These are phyloP conservation scores for Neckera pumila DNA, from an alignment of 225 moss, liverwort and hornwort species.

Conservation along the genomic window DNA sequence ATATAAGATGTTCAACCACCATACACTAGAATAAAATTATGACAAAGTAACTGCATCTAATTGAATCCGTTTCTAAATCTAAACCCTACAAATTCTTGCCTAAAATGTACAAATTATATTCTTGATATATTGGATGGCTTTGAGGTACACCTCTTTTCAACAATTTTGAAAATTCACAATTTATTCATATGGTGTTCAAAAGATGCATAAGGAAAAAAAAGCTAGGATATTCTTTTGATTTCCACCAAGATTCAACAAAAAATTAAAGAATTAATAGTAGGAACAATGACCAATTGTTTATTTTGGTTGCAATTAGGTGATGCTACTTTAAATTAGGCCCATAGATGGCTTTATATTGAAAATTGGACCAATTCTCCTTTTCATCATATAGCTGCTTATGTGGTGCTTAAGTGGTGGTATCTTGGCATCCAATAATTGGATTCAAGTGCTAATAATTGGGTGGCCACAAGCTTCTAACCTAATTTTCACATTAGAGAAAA, in stretches of 20 bases:
- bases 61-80: not conserved
- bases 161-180: not conserved
- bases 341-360: not conserved
- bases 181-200: not conserved
- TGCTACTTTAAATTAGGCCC: not conserved
- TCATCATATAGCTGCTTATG: fast-evolving
- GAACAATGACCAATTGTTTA: not conserved
- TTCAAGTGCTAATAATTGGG: too few relatives aligned
- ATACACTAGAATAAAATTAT: too few relatives aligned
- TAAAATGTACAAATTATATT: not conserved
- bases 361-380: too few relatives aligned
- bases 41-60: not conserved
- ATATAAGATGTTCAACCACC: fast-evolving
- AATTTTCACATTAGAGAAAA: too few relatives aligned
- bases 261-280: not conserved
- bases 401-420: fast-evolving
- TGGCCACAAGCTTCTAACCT: fast-evolving
- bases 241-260: not conserved
- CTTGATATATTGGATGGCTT: fast-evolving
- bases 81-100: fast-evolving
- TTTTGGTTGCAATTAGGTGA: fast-evolving
- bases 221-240: not conserved
- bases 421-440: fast-evolving
- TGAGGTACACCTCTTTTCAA: fast-evolving
- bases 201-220: not conserved